phyloP scores from a whole-genome alignment of 2,329 filamentous ascomycete genomes.

The Trichoderma endophyticum region DNA sequence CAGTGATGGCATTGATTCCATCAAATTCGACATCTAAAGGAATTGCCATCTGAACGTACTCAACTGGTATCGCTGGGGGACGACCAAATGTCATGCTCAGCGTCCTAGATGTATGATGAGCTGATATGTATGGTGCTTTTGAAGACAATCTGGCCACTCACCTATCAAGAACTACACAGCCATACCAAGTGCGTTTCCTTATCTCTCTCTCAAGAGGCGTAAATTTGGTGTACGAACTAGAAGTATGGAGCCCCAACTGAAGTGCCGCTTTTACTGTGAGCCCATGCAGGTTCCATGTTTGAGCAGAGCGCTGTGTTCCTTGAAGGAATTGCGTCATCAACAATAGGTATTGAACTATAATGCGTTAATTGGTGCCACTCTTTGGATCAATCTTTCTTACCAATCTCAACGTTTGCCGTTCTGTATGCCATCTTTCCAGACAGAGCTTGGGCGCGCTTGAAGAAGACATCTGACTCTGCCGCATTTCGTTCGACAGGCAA shows the following conservation, averaged over 20 bases:
- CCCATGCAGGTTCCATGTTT: slow-evolving; percentile 9
- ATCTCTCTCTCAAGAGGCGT: neutral
- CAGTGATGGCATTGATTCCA: neutral
- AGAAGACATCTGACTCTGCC: slow-evolving; percentile 7
- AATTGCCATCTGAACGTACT: neutral
- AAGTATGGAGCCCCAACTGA: neutral
- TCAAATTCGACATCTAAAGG: neutral
- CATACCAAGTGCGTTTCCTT: slow-evolving; percentile 6
- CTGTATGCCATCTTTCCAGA: slow-evolving; percentile 1
- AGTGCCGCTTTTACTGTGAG: neutral
- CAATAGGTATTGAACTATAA: neutral
- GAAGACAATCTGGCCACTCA: neutral
- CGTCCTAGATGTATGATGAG: neutral
- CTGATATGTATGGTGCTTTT: too few relatives aligned
- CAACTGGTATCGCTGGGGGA: slow-evolving; percentile 3
- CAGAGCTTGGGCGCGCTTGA: neutral
- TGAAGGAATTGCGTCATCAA: slow-evolving; percentile 9
- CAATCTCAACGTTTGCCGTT: slow-evolving; percentile 4
- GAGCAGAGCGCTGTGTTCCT: slow-evolving; percentile 8
- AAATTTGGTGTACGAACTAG: neutral
- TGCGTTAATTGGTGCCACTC: neutral
- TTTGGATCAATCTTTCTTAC: neutral
- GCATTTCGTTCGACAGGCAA: neutral
- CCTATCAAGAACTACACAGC: slow-evolving; percentile 6
- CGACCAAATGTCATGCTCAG: slow-evolving; percentile 10